A percentile compares a stretch with the other conserved stretches of the same genome.
phyloP scores from a whole-genome alignment of 148 eudicot genomes.

The Cornus controversa region DNA sequence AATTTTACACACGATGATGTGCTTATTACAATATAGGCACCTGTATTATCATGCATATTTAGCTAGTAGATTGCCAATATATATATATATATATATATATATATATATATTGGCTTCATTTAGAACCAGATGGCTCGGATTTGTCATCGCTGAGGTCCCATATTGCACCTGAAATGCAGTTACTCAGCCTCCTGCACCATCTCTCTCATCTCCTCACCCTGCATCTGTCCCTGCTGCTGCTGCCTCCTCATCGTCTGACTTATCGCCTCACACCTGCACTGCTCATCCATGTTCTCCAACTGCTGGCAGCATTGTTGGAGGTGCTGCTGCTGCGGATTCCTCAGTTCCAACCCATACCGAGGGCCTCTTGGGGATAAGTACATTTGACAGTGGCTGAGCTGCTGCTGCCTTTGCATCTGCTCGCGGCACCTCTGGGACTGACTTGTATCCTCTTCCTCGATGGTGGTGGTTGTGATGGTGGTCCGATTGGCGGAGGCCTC shows the following conservation, averaged over 20 bases:
- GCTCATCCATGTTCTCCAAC: constrained; percentile 22
- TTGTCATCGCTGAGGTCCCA: constrained; percentile 13
- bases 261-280: constrained; percentile 34
- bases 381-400: constrained; percentile 29
- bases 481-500: background rate
- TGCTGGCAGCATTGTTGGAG: constrained; percentile 34
- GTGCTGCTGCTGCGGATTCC: constrained; percentile 14
- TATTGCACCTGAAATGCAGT: constrained; percentile 24
- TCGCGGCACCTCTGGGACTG: constrained; percentile 20
- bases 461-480: background rate
- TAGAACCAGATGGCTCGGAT: background rate
- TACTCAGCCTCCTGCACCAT: constrained; percentile 24
- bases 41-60: background rate
- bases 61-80: too few relatives aligned
- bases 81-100: too few relatives aligned
- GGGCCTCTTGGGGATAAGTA: constrained; percentile 27
- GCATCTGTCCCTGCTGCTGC: constrained; percentile 21
- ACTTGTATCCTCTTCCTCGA: background rate
- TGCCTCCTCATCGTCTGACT: constrained; percentile 17
- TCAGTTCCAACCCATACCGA: too few relatives aligned
- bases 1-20: too few relatives aligned
- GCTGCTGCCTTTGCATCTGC: constrained; percentile 26
- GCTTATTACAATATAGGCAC: too few relatives aligned
- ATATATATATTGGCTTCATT: background rate
- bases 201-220: constrained; percentile 15